Evolutionary conservation across 2,329 filamentous ascomycete species (phyloP).

Genomic region (Triangularia verruculosa): DNA sequence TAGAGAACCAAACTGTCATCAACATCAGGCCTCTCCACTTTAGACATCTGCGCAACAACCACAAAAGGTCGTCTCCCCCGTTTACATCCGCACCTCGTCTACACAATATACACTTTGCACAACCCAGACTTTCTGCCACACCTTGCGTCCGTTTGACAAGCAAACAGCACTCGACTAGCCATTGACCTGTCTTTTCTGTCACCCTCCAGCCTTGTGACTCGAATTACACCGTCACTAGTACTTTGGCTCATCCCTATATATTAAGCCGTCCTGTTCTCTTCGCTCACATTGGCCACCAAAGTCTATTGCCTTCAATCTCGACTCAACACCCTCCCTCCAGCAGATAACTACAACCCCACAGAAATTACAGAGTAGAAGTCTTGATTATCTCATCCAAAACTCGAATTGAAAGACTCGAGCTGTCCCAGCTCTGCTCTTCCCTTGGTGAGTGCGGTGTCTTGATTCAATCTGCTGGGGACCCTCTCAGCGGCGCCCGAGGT

Average conservation of each 20-base stretch:
- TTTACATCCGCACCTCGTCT: slow-evolving; percentile 23
- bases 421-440: background rate
- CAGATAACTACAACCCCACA: background rate
- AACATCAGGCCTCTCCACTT: slow-evolving; percentile 9
- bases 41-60: slow-evolving; percentile 15
- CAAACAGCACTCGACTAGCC: slow-evolving; percentile 16
- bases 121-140: slow-evolving; percentile 21
- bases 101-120: background rate
- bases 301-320: background rate
- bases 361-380: background rate
- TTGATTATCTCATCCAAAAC: no score
- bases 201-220: background rate
- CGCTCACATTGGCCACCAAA: background rate
- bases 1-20: slow-evolving; percentile 16
- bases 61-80: slow-evolving; percentile 20
- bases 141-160: slow-evolving; percentile 28
- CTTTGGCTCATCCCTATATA: background rate
- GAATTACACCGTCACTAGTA: background rate
- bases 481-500: slow-evolving; percentile 1
- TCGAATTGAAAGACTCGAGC: no score
- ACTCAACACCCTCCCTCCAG: background rate
- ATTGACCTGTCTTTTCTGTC: background rate
- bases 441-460: slow-evolving; percentile 15
- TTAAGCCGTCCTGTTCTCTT: background rate
- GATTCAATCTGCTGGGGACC: background rate